A percentile compares a stretch with the other conserved stretches of the same genome.
Conservation (phyloP, 2,329 filamentous ascomycete species). For the Raffaelea albimanens region DNA sequence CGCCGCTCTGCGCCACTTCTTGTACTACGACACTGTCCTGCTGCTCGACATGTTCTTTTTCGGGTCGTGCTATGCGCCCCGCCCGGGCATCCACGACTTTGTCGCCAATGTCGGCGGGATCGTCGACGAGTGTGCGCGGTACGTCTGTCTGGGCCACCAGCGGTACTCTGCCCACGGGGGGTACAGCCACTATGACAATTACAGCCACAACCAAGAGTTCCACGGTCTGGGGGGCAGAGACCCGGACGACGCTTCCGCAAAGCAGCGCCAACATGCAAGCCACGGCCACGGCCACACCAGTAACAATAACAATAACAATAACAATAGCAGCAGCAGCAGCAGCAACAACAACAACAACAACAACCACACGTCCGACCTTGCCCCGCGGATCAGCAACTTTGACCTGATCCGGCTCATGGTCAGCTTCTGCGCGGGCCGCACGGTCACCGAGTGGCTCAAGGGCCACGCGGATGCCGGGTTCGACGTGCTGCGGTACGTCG, state of each 20-base stretch:
- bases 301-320: conserved; percentile 3
- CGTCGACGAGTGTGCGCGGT: conserved; percentile 79
- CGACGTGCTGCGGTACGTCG: conserved; percentile 63
- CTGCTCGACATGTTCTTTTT: conserved; percentile 96
- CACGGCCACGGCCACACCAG: too few relatives aligned
- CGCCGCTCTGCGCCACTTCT: conserved; percentile 76
- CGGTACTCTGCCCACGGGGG: too few relatives aligned
- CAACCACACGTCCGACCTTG: neutral
- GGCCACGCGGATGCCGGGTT: conserved; percentile 58
- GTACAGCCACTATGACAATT: neutral
- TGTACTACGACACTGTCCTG: conserved; percentile 87
- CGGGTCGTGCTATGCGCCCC: conserved; percentile 78
- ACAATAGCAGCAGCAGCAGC: conserved; percentile 3
- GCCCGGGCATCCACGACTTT: conserved; percentile 69
- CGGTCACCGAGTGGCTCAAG: conserved; percentile 79
- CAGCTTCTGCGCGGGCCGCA: conserved; percentile 71
- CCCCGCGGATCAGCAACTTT: conserved; percentile 40
- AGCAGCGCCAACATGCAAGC: neutral
- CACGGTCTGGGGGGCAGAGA: too few relatives aligned
- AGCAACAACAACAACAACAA: conserved; percentile 20
- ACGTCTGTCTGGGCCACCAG: conserved; percentile 48
- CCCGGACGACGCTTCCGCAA: too few relatives aligned
- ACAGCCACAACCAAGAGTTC: neutral
- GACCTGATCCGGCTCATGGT: conserved; percentile 77
- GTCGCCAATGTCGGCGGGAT: conserved; percentile 62